phyloP scores from a whole-genome alignment of 257 asterid genomes.

The Sherardia arvensis region DNA sequence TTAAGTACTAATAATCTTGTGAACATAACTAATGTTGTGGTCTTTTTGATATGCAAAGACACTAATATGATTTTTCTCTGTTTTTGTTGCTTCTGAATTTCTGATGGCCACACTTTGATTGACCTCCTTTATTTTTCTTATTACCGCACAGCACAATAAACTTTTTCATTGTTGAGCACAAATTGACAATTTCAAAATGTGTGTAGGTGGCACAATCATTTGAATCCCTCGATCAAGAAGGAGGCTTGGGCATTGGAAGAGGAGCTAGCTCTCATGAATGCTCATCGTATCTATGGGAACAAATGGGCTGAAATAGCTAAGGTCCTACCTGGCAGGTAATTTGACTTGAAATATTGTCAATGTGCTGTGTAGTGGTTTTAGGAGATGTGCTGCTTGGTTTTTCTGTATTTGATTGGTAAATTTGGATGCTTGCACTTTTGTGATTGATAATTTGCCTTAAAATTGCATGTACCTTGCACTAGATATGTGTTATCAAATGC shows the following conservation, averaged over 20 bases:
- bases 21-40: too few species aligned
- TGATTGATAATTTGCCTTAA: too few species aligned
- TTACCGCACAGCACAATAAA: background rate
- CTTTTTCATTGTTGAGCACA: background rate
- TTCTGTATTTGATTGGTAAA: background rate
- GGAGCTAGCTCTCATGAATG: conserved; percentile 76
- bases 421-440: background rate
- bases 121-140: background rate
- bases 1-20: too few species aligned
- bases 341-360: background rate
- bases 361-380: background rate
- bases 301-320: conserved; percentile 99
- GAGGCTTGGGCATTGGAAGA: conserved; percentile 98
- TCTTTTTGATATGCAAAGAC: background rate
- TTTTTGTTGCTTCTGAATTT: background rate
- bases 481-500: background rate
- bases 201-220: conserved; percentile 98
- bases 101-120: background rate
- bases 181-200: background rate
- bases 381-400: background rate
- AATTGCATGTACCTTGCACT: background rate
- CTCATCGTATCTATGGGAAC: conserved; percentile 80
- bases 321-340: conserved; percentile 94
- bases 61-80: background rate
- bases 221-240: conserved; percentile 88